Conservation (phyloP, 768 basidiomycete genomes). For the Hebeloma cylindrosporum region DNA sequence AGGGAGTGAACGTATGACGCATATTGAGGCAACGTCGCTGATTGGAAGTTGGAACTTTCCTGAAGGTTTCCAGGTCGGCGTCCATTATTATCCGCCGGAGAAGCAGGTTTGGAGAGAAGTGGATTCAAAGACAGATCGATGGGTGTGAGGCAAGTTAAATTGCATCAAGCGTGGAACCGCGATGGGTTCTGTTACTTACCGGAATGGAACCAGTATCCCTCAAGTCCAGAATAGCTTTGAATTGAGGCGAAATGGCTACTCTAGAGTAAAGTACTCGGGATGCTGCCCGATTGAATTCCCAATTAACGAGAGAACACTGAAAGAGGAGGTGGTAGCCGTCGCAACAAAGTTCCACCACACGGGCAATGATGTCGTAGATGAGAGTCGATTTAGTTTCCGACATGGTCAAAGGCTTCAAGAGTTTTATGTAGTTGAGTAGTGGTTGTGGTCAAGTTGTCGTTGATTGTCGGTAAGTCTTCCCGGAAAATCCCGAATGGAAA, state of each 20-base stretch:
- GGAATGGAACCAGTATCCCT: slow-evolving; percentile 33
- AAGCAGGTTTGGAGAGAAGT: too few species aligned
- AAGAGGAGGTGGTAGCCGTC: slow-evolving; percentile 38
- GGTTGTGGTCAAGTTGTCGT: too few species aligned
- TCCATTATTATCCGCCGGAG: too few species aligned
- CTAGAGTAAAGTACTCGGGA: slow-evolving; percentile 45
- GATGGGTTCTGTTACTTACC: slow-evolving; percentile 27
- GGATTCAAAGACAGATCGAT: too few species aligned
- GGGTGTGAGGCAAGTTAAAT: slow-evolving; percentile 5
- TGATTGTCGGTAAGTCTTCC: too few species aligned
- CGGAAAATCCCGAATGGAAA: too few species aligned
- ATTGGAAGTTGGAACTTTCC: slow-evolving; percentile 37
- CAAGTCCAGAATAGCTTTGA: slow-evolving; percentile 33
- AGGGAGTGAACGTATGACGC: slow-evolving; percentile 41
- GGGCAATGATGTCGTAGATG: slow-evolving; percentile 36
- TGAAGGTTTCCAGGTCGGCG: too few species aligned
- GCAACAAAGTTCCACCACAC: slow-evolving; percentile 31
- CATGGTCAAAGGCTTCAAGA: too few species aligned
- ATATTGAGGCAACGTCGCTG: slow-evolving; percentile 41
- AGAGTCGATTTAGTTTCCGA: too few species aligned
- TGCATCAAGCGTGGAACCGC: not conserved
- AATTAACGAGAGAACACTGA: slow-evolving; percentile 44
- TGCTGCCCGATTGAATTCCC: slow-evolving; percentile 44
- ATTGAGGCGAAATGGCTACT: slow-evolving; percentile 42
- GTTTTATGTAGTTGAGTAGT: too few species aligned